Evolutionary conservation across 805 yeast genomes (phyloP).

Genomic region (Aciculoconidium aculeatum): DNA sequence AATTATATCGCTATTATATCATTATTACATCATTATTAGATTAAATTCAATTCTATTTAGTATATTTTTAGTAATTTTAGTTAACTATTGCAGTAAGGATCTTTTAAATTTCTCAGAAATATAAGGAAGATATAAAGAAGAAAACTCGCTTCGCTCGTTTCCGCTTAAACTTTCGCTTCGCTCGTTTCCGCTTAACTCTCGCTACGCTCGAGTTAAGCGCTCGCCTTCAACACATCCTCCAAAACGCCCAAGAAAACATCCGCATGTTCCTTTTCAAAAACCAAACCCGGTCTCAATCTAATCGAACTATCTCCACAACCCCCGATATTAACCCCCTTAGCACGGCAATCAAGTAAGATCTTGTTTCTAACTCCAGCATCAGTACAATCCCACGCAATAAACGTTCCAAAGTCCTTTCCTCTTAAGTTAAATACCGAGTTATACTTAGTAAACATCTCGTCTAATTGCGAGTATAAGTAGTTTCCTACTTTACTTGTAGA

Average conservation of each 20-base stretch:
- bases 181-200: too few relatives aligned
- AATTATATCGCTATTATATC: too few relatives aligned
- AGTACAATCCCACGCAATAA: slow-evolving; percentile 58
- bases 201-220: too few relatives aligned
- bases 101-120: too few relatives aligned
- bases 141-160: too few relatives aligned
- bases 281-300: slow-evolving; percentile 61
- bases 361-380: slow-evolving; percentile 39
- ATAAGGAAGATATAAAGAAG: too few relatives aligned
- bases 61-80: too few relatives aligned
- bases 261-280: slow-evolving; percentile 57
- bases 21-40: too few relatives aligned
- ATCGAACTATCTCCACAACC: slow-evolving; percentile 58
- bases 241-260: slow-evolving; percentile 47
- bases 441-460: slow-evolving; percentile 30
- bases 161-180: too few relatives aligned
- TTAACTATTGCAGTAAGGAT: too few relatives aligned
- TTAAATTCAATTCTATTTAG: too few relatives aligned
- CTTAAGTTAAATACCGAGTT: slow-evolving; percentile 43
- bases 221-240: slow-evolving; percentile 21
- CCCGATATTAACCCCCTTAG: slow-evolving; percentile 58
- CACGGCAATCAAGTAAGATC: slow-evolving; percentile 40
- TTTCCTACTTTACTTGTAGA: slow-evolving; percentile 49
- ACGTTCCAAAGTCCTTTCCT: slow-evolving; percentile 60
- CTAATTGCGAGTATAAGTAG: slow-evolving; percentile 44